These are phyloP conservation scores for Alisma plantagoaquatica DNA, from an alignment of 106 monocot species.

Conservation along the genomic window DNA sequence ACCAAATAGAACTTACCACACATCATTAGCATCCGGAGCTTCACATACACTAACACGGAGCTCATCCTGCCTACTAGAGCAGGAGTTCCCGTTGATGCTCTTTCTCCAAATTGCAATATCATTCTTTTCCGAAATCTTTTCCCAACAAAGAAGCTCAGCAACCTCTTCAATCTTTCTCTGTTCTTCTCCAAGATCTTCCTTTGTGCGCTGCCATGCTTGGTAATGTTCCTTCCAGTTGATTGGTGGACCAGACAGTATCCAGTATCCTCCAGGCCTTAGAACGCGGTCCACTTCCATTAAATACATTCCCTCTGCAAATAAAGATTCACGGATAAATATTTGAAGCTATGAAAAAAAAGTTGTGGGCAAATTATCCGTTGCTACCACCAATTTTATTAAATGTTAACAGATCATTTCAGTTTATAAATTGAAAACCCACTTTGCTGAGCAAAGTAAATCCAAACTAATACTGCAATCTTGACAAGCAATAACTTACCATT, in stretches of 20 bases:
- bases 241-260: constrained; percentile 7
- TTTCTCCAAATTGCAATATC: constrained; percentile 1
- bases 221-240: constrained; percentile 6
- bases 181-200: constrained; percentile 3
- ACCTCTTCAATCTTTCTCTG: constrained; percentile 4
- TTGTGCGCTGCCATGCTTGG: constrained; percentile 3
- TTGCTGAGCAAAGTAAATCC: not conserved
- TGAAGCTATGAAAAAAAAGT: not conserved
- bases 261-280: constrained; percentile 13
- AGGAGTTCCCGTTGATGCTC: constrained; percentile 1
- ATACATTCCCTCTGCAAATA: constrained; percentile 5
- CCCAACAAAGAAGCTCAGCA: constrained; percentile 10
- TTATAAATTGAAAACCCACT: not conserved
- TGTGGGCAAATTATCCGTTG: not conserved
- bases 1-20: not conserved
- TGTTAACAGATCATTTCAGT: too few relatives aligned
- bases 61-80: constrained; percentile 3
- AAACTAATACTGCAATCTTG: not conserved
- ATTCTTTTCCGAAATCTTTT: constrained; percentile 4
- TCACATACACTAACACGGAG: not conserved
- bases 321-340: too few relatives aligned
- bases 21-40: not conserved
- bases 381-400: not conserved
- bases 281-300: constrained; percentile 9
- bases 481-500: constrained; percentile 12